Conservation (phyloP, 441 rosid genomes). For the Jatropha multifida region DNA sequence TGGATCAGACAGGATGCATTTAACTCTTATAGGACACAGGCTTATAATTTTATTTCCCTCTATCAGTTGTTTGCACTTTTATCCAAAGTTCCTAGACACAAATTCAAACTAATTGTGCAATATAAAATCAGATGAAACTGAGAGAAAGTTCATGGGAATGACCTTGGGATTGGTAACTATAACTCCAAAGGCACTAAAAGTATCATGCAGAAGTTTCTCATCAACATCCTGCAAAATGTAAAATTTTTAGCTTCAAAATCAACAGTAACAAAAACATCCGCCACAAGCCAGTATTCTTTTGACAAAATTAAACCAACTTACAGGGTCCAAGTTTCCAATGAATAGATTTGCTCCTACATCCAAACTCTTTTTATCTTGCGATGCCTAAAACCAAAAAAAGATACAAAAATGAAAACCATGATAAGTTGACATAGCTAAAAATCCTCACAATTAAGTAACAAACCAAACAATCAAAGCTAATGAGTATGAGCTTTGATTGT, state of each 20-base stretch:
- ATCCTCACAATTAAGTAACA: background rate
- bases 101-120: background rate
- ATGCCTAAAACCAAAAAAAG: conserved; percentile 54
- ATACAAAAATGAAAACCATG: conserved; percentile 19
- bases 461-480: background rate
- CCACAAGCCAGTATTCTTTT: background rate
- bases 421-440: background rate
- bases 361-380: conserved; percentile 96
- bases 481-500: background rate
- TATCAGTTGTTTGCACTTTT: background rate
- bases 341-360: conserved; percentile 98
- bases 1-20: background rate
- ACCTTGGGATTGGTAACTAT: conserved; percentile 97
- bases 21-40: background rate
- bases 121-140: background rate
- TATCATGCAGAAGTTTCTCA: conserved; percentile 90
- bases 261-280: background rate
- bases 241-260: conserved; percentile 16
- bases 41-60: background rate
- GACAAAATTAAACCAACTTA: conserved; percentile 36
- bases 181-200: conserved; percentile 95
- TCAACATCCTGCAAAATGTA: conserved; percentile 76
- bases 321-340: conserved; percentile 93
- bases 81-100: background rate
- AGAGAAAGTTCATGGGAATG: conserved; percentile 4